Percentiles rank a stretch among this genome's conserved stretches.
Evolutionary conservation across 2,329 filamentous ascomycete species (phyloP).

Genomic region (Sclerotinia sclerotiorum): DNA sequence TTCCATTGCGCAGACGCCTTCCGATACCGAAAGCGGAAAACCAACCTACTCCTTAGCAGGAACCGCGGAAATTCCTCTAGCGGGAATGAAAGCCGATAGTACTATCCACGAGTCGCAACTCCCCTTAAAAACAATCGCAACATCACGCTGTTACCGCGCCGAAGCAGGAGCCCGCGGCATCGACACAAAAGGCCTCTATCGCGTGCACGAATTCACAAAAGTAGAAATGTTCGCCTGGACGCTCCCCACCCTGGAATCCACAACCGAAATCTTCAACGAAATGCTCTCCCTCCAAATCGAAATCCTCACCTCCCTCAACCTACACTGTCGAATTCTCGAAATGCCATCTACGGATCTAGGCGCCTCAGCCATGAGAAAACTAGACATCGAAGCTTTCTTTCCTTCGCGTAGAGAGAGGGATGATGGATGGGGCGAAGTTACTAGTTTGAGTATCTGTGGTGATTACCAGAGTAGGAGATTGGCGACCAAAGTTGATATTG

Average conservation of each 20-base stretch:
- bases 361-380: conserved; percentile 81
- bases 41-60: conserved; percentile 77
- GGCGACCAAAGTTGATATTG: conserved; percentile 66
- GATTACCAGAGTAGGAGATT: conserved; percentile 90
- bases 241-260: conserved; percentile 50
- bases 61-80: conserved; percentile 92
- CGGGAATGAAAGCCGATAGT: conserved; percentile 79
- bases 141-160: conserved; percentile 91
- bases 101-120: conserved; percentile 64
- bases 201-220: conserved; percentile 98
- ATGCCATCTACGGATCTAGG: conserved; percentile 91
- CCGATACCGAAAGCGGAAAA: conserved; percentile 58
- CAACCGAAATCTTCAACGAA: conserved; percentile 71
- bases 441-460: conserved; percentile 84
- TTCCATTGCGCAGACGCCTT: conserved; percentile 64
- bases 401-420: conserved; percentile 69
- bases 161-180: conserved; percentile 89
- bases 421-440: conserved; percentile 89
- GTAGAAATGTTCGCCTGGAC: conserved; percentile 98
- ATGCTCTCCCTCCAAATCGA: conserved; percentile 85
- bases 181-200: conserved; percentile 91
- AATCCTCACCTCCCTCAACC: conserved; percentile 72
- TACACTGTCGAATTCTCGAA: conserved; percentile 86
- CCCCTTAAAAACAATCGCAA: conserved; percentile 77
- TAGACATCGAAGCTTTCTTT: conserved; percentile 93